Percentiles rank a stretch among this genome's conserved stretches.
These are phyloP conservation scores for Chamaecyparis obtusa DNA, from an alignment of 75 land plant species.

Conservation along the genomic window DNA sequence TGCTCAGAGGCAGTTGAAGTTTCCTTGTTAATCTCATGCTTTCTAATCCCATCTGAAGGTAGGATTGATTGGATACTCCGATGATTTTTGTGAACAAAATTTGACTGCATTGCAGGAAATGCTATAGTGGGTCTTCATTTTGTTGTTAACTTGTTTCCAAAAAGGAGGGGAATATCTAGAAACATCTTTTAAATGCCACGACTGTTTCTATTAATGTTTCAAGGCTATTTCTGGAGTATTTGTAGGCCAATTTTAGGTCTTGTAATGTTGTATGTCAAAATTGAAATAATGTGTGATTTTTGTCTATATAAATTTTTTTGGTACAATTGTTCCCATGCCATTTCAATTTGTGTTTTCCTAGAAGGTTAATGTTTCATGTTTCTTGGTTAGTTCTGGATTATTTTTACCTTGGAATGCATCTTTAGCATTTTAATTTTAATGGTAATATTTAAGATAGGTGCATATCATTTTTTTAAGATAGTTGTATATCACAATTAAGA, in stretches of 20 bases:
- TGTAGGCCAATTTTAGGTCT: not conserved
- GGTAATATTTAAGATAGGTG: not conserved
- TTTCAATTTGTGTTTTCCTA: not conserved
- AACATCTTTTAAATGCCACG: not conserved
- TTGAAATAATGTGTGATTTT: not conserved
- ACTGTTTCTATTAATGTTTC: not conserved
- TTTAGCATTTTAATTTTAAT: not conserved
- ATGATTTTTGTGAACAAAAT: not conserved
- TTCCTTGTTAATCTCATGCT: not conserved
- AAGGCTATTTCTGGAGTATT: not conserved
- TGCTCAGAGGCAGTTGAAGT: not conserved
- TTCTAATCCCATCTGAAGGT: not conserved
- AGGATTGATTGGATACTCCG: not conserved
- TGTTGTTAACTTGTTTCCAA: not conserved
- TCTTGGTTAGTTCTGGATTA: not conserved
- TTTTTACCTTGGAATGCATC: not conserved
- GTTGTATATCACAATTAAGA: not conserved
- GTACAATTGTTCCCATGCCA: not conserved
- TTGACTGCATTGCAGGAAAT: not conserved
- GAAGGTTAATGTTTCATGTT: not conserved
- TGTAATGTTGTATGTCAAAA: not conserved
- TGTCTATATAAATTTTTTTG: not conserved
- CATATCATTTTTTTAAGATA: not conserved
- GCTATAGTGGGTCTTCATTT: not conserved
- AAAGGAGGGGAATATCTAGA: not conserved